Evolutionary conservation across 2,329 filamentous ascomycete species (phyloP).

Genomic region (Colletotrichum sp.): DNA sequence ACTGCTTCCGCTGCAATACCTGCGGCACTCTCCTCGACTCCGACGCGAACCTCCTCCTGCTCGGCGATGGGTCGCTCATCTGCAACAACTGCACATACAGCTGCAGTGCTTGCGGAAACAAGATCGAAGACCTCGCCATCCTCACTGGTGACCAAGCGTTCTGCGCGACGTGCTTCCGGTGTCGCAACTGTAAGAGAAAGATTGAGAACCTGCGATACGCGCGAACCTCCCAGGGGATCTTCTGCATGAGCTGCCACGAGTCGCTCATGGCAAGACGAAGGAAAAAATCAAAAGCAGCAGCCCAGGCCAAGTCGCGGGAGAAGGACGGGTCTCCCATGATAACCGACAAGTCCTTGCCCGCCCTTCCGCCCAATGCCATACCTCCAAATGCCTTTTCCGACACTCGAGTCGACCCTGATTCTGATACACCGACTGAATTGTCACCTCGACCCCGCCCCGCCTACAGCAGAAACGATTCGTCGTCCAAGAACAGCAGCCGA

Average conservation of each 20-base stretch:
- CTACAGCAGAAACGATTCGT: constrained; percentile 58
- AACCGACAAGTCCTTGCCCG: constrained; percentile 91
- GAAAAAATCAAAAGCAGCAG: constrained; percentile 80
- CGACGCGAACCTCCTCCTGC: constrained; percentile 93
- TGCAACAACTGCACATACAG: constrained; percentile 99
- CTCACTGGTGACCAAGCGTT: constrained; percentile 97
- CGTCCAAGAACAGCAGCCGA: constrained; percentile 59
- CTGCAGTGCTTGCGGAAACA: constrained; percentile 94
- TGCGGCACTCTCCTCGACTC: constrained; percentile 96
- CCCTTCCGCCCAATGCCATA: constrained; percentile 79
- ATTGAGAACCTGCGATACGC: constrained; percentile 99
- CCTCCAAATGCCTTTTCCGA: constrained; percentile 67
- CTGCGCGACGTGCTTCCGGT: constrained; percentile 95
- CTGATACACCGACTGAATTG: constrained; percentile 72
- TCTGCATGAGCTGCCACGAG: constrained; percentile 99
- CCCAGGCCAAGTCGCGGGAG: constrained; percentile 65
- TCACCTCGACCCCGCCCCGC: constrained; percentile 65
- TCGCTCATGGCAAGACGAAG: constrained; percentile 90
- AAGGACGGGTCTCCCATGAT: constrained; percentile 71
- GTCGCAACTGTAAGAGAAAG: constrained; percentile 97
- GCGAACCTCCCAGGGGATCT: constrained; percentile 96
- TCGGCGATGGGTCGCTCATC: constrained; percentile 96
- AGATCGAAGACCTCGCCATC: constrained; percentile 98
- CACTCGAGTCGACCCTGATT: constrained; percentile 60
- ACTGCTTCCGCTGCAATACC: constrained; percentile 97